Conservation (phyloP, 1,139 yeast genomes). For the Geotrichum armillariae region DNA sequence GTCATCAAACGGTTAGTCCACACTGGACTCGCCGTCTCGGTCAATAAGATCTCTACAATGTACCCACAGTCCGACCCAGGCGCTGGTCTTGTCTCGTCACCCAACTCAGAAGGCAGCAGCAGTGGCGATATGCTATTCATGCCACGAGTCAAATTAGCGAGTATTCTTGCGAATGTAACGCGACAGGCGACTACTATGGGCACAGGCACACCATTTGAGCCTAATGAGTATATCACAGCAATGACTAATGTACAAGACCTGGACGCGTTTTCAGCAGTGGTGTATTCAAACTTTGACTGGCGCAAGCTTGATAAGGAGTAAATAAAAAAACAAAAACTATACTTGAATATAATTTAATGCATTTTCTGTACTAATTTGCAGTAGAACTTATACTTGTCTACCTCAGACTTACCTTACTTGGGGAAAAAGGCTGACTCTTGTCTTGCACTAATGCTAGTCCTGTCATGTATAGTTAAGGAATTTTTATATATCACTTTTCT, state of each 20-base stretch:
- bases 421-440: too few relatives aligned
- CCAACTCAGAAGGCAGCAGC: background rate
- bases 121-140: slow-evolving; percentile 8
- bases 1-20: slow-evolving; percentile 43
- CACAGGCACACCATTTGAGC: slow-evolving; percentile 48
- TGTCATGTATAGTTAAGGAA: too few relatives aligned
- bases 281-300: slow-evolving; percentile 77
- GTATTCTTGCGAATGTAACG: slow-evolving; percentile 64
- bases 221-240: slow-evolving; percentile 49
- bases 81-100: slow-evolving; percentile 21
- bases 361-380: too few relatives aligned
- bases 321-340: background rate
- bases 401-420: too few relatives aligned
- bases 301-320: slow-evolving; percentile 23
- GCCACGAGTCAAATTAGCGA: slow-evolving; percentile 56
- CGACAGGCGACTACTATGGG: slow-evolving; percentile 60
- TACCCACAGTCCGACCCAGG: slow-evolving; percentile 28
- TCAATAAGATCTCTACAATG: slow-evolving; percentile 32
- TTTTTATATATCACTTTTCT: too few relatives aligned
- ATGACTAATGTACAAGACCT: slow-evolving; percentile 59
- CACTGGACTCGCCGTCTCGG: slow-evolving; percentile 35
- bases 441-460: too few relatives aligned
- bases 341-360: too few relatives aligned
- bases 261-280: slow-evolving; percentile 87
- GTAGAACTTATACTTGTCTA: too few relatives aligned